A percentile compares a stretch with the other conserved stretches of the same genome.
These are phyloP conservation scores for Tillandsia fasciculata DNA, from an alignment of 176 grass and related monocot genomes.

Conservation along the genomic window DNA sequence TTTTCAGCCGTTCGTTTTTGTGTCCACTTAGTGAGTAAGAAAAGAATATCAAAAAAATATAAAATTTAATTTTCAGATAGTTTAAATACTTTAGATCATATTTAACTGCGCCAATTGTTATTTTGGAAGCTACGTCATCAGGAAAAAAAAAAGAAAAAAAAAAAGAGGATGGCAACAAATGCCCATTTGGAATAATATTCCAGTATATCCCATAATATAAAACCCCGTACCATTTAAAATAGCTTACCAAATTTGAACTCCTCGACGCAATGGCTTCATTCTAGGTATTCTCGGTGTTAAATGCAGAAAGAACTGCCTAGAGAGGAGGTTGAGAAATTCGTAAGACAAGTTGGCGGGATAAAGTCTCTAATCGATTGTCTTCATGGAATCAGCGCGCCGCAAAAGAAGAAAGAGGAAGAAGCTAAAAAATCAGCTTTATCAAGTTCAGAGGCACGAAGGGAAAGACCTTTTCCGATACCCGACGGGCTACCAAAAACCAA, in stretches of 20 bases:
- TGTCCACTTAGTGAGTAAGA: too few relatives aligned
- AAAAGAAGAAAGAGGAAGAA: conserved; percentile 41
- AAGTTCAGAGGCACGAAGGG: conserved; percentile 9
- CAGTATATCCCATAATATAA: too few relatives aligned
- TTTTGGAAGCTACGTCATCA: too few relatives aligned
- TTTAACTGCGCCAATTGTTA: too few relatives aligned
- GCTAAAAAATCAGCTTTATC: not conserved
- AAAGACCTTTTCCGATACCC: conserved; percentile 44
- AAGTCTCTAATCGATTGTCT: conserved; percentile 43
- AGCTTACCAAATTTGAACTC: not conserved
- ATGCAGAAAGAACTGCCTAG: conserved; percentile 39
- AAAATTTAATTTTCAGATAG: too few relatives aligned
- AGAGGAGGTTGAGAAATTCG: conserved; percentile 20
- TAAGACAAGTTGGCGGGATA: conserved; percentile 36
- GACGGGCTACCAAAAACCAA: conserved; percentile 56
- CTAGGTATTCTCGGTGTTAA: not conserved
- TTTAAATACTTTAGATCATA: too few relatives aligned
- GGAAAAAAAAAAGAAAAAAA: too few relatives aligned
- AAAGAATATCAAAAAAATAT: too few relatives aligned
- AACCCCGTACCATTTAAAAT: not conserved
- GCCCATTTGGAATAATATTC: too few relatives aligned
- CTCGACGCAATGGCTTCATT: not conserved
- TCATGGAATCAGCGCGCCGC: conserved; percentile 34
- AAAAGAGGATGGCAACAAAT: too few relatives aligned
- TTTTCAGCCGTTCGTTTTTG: too few relatives aligned